Evolutionary conservation across 176 grass and related monocot species (phyloP).

Genomic region (Luzula sylvatica): DNA sequence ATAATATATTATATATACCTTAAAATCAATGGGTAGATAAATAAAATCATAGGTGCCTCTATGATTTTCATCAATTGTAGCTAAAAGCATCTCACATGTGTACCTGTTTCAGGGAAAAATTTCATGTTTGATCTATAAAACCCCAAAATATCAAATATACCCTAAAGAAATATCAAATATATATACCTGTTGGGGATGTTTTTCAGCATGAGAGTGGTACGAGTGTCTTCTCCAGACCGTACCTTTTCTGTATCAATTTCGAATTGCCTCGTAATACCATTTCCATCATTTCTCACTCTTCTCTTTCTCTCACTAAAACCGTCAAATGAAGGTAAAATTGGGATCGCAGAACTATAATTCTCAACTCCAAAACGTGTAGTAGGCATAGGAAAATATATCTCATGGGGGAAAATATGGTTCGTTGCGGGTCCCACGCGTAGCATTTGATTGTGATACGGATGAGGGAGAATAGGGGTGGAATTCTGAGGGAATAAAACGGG

Average conservation of each 20-base stretch:
- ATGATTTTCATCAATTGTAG: slow-evolving; percentile 89
- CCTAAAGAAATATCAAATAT: not conserved
- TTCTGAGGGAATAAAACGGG: slow-evolving; percentile 5
- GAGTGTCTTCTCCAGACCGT: slow-evolving; percentile 55
- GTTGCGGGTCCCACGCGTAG: not conserved
- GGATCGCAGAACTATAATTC: slow-evolving; percentile 27
- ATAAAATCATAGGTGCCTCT: slow-evolving; percentile 96
- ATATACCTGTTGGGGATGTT: slow-evolving; percentile 95
- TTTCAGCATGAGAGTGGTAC: slow-evolving; percentile 95
- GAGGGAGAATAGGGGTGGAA: slow-evolving; percentile 12
- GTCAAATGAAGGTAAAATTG: slow-evolving; percentile 48
- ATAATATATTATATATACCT: slow-evolving; percentile 32
- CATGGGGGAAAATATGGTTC: slow-evolving; percentile 7
- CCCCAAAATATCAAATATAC: not conserved
- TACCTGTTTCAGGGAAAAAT: slow-evolving; percentile 41
- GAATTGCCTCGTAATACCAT: slow-evolving; percentile 66
- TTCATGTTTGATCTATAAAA: not conserved
- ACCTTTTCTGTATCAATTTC: slow-evolving; percentile 78
- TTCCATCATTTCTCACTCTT: slow-evolving; percentile 58
- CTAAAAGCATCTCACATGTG: slow-evolving; percentile 78
- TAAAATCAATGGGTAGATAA: slow-evolving; percentile 98
- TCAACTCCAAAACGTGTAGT: slow-evolving; percentile 2
- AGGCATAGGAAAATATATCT: not conserved
- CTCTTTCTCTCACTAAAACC: slow-evolving; percentile 54
- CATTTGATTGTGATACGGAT: not conserved